Evolutionary conservation across 164 flowering plant genomes (phyloP), one percentile per base, ranked within the genome.

Genomic region (Litsea cubeba): DNA sequence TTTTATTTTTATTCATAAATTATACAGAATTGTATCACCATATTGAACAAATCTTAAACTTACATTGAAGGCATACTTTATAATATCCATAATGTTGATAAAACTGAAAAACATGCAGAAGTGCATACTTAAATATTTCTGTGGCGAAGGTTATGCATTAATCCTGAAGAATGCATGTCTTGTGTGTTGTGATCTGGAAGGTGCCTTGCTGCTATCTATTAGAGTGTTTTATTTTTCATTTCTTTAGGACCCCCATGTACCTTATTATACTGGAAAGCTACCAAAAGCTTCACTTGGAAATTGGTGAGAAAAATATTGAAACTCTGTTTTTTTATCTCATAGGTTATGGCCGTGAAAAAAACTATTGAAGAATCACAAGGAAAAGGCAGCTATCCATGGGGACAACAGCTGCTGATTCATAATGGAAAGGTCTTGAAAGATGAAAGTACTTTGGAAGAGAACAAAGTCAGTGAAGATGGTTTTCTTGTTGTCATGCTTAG

Each of bases 401-500:
- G 97, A 24, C 99, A 95, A 80, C 98, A 91, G 58, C 78, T 95
- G 72, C 79, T 95, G 77, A 93, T 95, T 79, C 95, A 93, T 79
- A 92, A 93, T 82, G 99, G 99, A 25, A 95, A 95, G 84, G 99
- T 95, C 24, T 84, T 95, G 91, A 95, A 95, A 79, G 99, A 95
- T 79, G 99, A 95, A 80, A 95, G 85, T 72, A 92, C 99, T 1
- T 77, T 95, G 79, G 90, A 85, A 50, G 97, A 95, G 14, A 95
- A 93, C 81, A 91, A 92, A 77, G 97, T 95, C 62, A 78, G 95
- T 71, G 98, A 95, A 79, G 95, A 95, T 82, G 98, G 97, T 40
- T 95, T 95, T 81, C 91, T 95, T 72, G 99, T 95, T 82, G 99
- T 93, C 78, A 95, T 95, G 99, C 97, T 95, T 67, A 93, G 97